Percentiles rank a stretch among this genome's conserved stretches.
phyloP scores from a whole-genome alignment of 768 basidiomycete genomes.

The Boletus speciosus region DNA sequence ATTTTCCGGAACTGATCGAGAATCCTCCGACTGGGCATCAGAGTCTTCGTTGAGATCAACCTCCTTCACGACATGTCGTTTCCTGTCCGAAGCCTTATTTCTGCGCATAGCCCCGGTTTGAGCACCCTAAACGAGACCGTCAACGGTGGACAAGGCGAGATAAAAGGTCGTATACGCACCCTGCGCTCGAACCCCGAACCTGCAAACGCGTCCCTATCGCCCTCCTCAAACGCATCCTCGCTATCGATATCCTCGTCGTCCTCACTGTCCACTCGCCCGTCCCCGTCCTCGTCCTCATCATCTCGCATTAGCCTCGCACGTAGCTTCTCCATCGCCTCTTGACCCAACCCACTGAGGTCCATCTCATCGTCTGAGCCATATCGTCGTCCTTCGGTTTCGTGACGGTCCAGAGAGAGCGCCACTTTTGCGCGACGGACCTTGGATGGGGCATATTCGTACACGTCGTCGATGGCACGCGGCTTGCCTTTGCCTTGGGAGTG shows the following conservation, averaged over 20 bases:
- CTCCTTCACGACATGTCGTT: constrained; percentile 41
- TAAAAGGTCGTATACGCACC: constrained; percentile 1
- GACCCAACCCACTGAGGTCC: constrained; percentile 29
- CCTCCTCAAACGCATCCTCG: constrained; percentile 80
- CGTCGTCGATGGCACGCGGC: constrained; percentile 41
- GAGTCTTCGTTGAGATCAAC: constrained; percentile 65
- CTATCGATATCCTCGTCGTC: constrained; percentile 88
- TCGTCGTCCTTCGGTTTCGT: constrained; percentile 40
- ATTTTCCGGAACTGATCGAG: constrained; percentile 13
- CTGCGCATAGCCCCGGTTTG: constrained; percentile 22
- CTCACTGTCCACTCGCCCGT: constrained; percentile 47
- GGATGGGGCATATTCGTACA: constrained; percentile 61
- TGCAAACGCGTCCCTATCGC: constrained; percentile 74
- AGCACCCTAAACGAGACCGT: constrained; percentile 10
- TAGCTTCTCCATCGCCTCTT: constrained; percentile 33
- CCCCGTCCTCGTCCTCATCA: constrained; percentile 43
- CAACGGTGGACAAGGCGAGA: background rate
- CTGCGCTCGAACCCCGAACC: constrained; percentile 45
- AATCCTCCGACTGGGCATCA: constrained; percentile 30
- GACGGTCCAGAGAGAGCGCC: constrained; percentile 51
- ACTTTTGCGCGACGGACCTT: constrained; percentile 51
- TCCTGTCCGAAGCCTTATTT: constrained; percentile 20
- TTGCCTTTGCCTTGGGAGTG: constrained; percentile 16
- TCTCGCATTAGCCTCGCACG: constrained; percentile 51
- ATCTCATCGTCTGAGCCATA: constrained; percentile 40